These are phyloP conservation scores for Nitzschia sp. DNA, from an alignment of 108 stramenopile genomes.

Conservation along the genomic window DNA sequence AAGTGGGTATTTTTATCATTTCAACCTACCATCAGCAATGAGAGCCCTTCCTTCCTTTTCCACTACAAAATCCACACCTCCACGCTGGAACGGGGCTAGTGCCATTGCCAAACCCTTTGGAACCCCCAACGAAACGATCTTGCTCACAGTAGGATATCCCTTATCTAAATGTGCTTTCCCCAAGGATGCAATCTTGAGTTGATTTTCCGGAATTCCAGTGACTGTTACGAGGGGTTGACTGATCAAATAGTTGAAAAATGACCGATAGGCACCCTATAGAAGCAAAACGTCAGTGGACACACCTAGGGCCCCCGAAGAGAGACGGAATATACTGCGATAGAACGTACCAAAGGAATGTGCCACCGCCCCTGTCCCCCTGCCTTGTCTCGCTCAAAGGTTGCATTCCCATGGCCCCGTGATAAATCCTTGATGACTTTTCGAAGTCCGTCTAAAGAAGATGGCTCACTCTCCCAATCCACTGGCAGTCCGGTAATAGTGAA, in stretches of 20 bases:
- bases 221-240: slow-evolving; percentile 32
- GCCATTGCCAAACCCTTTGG: slow-evolving; percentile 53
- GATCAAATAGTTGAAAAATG: slow-evolving; percentile 56
- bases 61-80: slow-evolving; percentile 81
- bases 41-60: slow-evolving; percentile 83
- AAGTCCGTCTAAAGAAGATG: slow-evolving; percentile 45
- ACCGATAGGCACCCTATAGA: slow-evolving; percentile 59
- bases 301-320: neutral
- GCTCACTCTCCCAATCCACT: slow-evolving; percentile 17
- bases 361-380: slow-evolving; percentile 60
- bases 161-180: slow-evolving; percentile 66
- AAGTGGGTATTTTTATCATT: slow-evolving; percentile 26
- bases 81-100: slow-evolving; percentile 83
- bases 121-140: slow-evolving; percentile 58
- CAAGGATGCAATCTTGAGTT: slow-evolving; percentile 70
- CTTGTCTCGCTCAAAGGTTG: slow-evolving; percentile 45
- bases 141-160: slow-evolving; percentile 48
- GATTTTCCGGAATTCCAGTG: slow-evolving; percentile 57
- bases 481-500: slow-evolving; percentile 69
- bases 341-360: slow-evolving; percentile 69
- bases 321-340: neutral
- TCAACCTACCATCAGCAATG: slow-evolving; percentile 69
- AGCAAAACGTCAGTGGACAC: neutral
- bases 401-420: slow-evolving; percentile 57
- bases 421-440: slow-evolving; percentile 62